These are phyloP conservation scores for Gleditsia sinensis DNA, from an alignment of 306 rosid species.

Conservation along the genomic window DNA sequence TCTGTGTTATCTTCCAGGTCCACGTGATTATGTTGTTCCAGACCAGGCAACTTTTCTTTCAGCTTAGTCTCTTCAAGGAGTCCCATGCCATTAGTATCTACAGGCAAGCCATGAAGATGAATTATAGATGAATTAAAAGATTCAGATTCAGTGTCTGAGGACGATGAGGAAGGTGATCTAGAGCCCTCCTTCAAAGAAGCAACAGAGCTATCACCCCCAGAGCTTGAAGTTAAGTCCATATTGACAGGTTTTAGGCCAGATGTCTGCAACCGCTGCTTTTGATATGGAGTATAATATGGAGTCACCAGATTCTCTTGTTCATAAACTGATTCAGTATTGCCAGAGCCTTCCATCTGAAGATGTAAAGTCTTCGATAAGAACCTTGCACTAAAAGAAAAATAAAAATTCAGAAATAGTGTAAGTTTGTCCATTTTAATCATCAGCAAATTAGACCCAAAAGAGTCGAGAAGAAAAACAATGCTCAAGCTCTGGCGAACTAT, in stretches of 20 bases:
- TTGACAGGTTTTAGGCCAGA: constrained; percentile 41
- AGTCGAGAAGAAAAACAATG: not conserved
- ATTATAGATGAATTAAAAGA: constrained; percentile 32
- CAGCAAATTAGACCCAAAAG: not conserved
- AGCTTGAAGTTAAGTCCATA: constrained; percentile 53
- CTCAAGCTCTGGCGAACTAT: not conserved
- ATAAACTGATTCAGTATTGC: constrained; percentile 40
- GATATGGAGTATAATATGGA: constrained; percentile 63
- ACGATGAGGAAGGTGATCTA: constrained; percentile 51
- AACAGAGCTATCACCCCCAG: constrained; percentile 55
- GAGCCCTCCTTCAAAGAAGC: constrained; percentile 51
- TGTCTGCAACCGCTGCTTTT: constrained; percentile 40
- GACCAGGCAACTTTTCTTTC: constrained; percentile 41
- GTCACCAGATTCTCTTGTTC: constrained; percentile 42
- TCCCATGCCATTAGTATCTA: constrained; percentile 34
- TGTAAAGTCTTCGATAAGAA: constrained; percentile 18
- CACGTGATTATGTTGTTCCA: constrained; percentile 43
- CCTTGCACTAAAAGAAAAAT: not conserved
- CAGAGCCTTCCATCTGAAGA: constrained; percentile 48
- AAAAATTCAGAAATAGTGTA: not conserved
- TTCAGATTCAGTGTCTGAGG: constrained; percentile 50
- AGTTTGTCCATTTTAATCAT: constrained; percentile 15
- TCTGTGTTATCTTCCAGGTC: constrained; percentile 35
- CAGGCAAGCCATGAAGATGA: constrained; percentile 38
- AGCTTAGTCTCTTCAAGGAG: constrained; percentile 42